phyloP scores from a whole-genome alignment of 1,139 yeast genomes.

The Diutina siamensis region DNA sequence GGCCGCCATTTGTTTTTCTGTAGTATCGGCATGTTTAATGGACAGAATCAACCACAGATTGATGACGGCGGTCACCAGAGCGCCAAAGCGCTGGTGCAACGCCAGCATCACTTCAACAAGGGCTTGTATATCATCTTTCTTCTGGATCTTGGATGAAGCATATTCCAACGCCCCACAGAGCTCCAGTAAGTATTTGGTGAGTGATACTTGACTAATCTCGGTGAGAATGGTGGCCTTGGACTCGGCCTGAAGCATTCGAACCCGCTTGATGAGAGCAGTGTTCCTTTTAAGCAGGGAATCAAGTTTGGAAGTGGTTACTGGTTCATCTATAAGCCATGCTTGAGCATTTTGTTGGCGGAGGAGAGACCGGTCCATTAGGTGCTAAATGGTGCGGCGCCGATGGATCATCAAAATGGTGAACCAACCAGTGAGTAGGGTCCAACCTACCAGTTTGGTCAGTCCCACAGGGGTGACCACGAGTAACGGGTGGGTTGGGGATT shows the following conservation, averaged over 20 bases:
- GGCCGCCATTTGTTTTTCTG: constrained; percentile 33
- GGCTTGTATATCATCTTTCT: constrained; percentile 49
- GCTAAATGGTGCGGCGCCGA: too few species aligned
- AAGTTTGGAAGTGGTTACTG: constrained; percentile 21
- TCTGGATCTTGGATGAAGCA: constrained; percentile 43
- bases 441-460: too few species aligned
- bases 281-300: constrained; percentile 81
- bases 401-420: too few species aligned
- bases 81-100: constrained; percentile 63
- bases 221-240: constrained; percentile 33
- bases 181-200: constrained; percentile 73
- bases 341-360: neutral
- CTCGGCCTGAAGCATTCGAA: constrained; percentile 37
- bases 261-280: constrained; percentile 66
- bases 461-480: too few species aligned
- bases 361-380: neutral
- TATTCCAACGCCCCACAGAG: constrained; percentile 53
- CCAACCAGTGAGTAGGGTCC: too few species aligned
- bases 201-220: constrained; percentile 51
- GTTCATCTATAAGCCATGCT: constrained; percentile 4
- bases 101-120: constrained; percentile 61
- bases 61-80: constrained; percentile 43
- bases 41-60: constrained; percentile 22
- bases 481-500: too few species aligned
- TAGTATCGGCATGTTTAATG: constrained; percentile 33